A percentile compares a stretch with the other conserved stretches of the same genome.
phyloP scores from a whole-genome alignment of 805 yeast species.

The Cyberlindnera nakhonratchasimensis region DNA sequence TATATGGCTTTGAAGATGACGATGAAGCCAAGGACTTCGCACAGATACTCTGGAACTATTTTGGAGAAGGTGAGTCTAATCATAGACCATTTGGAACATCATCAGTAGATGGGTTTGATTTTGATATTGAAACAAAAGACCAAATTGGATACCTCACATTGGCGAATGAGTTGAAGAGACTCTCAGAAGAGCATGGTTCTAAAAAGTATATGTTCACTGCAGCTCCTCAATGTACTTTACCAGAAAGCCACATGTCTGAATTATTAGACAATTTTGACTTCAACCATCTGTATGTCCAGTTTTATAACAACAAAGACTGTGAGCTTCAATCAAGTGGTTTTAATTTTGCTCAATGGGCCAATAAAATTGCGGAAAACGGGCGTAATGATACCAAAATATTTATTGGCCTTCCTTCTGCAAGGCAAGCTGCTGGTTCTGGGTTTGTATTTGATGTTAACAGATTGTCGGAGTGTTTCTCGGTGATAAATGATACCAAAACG shows the following conservation, averaged over 20 bases:
- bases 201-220: slow-evolving; percentile 63
- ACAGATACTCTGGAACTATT: slow-evolving; percentile 52
- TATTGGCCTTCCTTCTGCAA: slow-evolving; percentile 60
- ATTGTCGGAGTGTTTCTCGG: slow-evolving; percentile 29
- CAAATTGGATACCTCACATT: slow-evolving; percentile 66
- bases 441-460: slow-evolving; percentile 42
- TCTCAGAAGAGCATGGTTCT: slow-evolving; percentile 37
- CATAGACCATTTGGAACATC: slow-evolving; percentile 69
- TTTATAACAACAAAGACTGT: slow-evolving; percentile 64
- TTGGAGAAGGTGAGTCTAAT: slow-evolving; percentile 48
- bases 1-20: slow-evolving; percentile 80
- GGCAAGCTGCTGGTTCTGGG: slow-evolving; percentile 54
- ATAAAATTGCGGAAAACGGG: slow-evolving; percentile 11
- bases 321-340: slow-evolving; percentile 38
- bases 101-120: slow-evolving; percentile 86
- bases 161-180: slow-evolving; percentile 44
- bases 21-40: slow-evolving; percentile 68
- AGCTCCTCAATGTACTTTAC: slow-evolving; percentile 77
- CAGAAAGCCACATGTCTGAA: slow-evolving; percentile 53
- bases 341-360: slow-evolving; percentile 50
- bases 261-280: slow-evolving; percentile 49
- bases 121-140: slow-evolving; percentile 73
- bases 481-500: slow-evolving; percentile 9
- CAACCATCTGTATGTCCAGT: slow-evolving; percentile 71
- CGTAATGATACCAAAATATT: slow-evolving; percentile 51